These are phyloP conservation scores for Gracilaria vermiculophylla DNA, from an alignment of 23 red algal genomes.

Conservation along the genomic window DNA sequence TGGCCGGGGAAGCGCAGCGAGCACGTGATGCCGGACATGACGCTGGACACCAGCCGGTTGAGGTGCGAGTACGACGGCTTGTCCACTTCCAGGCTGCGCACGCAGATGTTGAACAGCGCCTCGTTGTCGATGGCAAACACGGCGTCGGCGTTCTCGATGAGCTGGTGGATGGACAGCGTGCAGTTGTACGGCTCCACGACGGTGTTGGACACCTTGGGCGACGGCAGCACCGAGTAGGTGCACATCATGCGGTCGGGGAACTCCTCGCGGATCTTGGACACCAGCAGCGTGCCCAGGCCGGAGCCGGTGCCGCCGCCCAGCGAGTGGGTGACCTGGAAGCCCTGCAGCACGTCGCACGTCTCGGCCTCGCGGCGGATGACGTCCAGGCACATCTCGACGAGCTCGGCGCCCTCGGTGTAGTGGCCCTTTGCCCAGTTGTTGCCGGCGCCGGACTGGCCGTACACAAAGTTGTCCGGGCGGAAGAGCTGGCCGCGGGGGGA, in stretches of 20 bases:
- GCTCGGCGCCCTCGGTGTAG: slow-evolving; percentile 99
- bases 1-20: slow-evolving; percentile 98
- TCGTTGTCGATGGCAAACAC: slow-evolving; percentile 99
- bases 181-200: slow-evolving; percentile 99
- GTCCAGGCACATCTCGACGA: slow-evolving; percentile 89
- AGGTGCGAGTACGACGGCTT: slow-evolving; percentile 90
- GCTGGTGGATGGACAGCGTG: slow-evolving; percentile 97
- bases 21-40: slow-evolving; percentile 99
- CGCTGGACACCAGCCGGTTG: slow-evolving; percentile 93
- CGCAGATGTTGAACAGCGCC: slow-evolving; percentile 97
- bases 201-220: slow-evolving; percentile 96
- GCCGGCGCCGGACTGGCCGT: slow-evolving; percentile 92
- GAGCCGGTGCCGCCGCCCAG: slow-evolving; percentile 98
- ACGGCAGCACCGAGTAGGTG: slow-evolving; percentile 98
- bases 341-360: slow-evolving; percentile 95
- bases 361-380: slow-evolving; percentile 94
- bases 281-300: slow-evolving; percentile 93
- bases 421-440: slow-evolving; percentile 99
- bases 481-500: slow-evolving; percentile 66
- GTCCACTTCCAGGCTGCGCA: slow-evolving; percentile 75
- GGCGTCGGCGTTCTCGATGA: slow-evolving; percentile 97
- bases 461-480: slow-evolving; percentile 98
- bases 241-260: slow-evolving; percentile 98
- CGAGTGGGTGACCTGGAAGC: slow-evolving; percentile 99
- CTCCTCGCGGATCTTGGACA: slow-evolving; percentile 99